Evolutionary conservation across 345 rosid species (phyloP), one percentile per base, ranked within the genome.

Genomic region (sweet orange (Citrus sinensis)): DNA sequence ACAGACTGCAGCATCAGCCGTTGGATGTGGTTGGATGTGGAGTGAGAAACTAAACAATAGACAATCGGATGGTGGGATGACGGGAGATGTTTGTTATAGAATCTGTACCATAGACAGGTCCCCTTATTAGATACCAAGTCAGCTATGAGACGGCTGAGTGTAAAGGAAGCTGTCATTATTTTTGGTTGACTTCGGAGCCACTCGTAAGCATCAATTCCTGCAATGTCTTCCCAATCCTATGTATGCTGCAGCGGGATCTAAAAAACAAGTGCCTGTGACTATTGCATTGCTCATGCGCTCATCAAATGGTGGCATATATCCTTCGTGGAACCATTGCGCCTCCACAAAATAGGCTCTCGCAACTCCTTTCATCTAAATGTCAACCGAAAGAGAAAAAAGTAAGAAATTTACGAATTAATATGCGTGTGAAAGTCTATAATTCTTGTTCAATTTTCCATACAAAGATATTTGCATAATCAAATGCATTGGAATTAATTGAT

Each of bases 121-220:
- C 25, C 25, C 25, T 25, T 25, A 25, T 60, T 73, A 13, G 35
- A 27, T 1, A n/a, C 62, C 1, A 63, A 27, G 16, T 75, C 79
- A 69, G 58, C 76, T 22, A 70, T 11, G 3, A 81, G 68, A 19
- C 78, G 73, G 1, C 74, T 32, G 0, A 67, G 24, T 20, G 70
- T 3, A 4, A 29, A 60, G 10, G 75, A 13, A 49, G 78, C 25
- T 32, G 0, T 30, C 29, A 68, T n/a, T 10, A 78, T 19, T 66
- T 66, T 78, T 4, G 81, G 78, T 20, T 11, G 25, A 30, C 4
- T 49, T 42, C 9, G 16, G 37, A 80, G 39, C 79, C 82, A 74
- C 27, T 59, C 20, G 32, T 27, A 80, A 16, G 62, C 75, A 14
- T 58, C n/a, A 11, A 2, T 17, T 7, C 75, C 63, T 59, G 74